These are phyloP conservation scores for Xylaria sp. DNA, from an alignment of 2,329 filamentous ascomycete genomes.

Conservation along the genomic window DNA sequence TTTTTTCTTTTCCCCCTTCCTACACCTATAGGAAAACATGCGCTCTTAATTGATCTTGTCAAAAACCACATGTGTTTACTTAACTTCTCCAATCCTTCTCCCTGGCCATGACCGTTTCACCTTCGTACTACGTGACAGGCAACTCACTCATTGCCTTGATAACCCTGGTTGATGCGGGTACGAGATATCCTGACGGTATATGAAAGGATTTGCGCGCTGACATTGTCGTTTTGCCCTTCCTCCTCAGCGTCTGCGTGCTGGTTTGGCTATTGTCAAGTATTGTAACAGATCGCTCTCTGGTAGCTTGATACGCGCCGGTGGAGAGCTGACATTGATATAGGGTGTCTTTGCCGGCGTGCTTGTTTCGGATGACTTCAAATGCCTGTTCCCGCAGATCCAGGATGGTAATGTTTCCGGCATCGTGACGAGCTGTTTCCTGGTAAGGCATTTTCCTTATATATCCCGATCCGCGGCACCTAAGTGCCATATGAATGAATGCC, in stretches of 20 bases:
- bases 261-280: conserved; percentile 38
- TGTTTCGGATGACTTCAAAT: conserved; percentile 44
- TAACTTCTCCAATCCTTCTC: not conserved
- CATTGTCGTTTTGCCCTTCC: not conserved
- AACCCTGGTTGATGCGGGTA: conserved; percentile 36
- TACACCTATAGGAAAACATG: not conserved
- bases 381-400: conserved; percentile 41
- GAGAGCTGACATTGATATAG: conserved; percentile 25
- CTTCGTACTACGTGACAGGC: conserved; percentile 1
- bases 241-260: conserved; percentile 35
- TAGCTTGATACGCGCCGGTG: not conserved
- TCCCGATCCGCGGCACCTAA: not conserved
- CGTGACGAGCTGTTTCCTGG: conserved; percentile 48
- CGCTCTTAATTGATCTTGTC: not conserved
- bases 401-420: conserved; percentile 47
- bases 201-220: not conserved
- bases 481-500: not conserved
- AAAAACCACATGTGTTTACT: not conserved
- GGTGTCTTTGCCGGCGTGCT: conserved; percentile 48
- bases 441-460: conserved; percentile 28
- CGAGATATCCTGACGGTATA: conserved; percentile 33
- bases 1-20: not conserved
- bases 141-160: conserved; percentile 33
- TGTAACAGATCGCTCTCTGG: too few relatives aligned
- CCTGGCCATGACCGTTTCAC: not conserved